These are phyloP conservation scores for Colletotrichum tropicicola DNA, from an alignment of 2,329 filamentous ascomycete species.

Conservation along the genomic window DNA sequence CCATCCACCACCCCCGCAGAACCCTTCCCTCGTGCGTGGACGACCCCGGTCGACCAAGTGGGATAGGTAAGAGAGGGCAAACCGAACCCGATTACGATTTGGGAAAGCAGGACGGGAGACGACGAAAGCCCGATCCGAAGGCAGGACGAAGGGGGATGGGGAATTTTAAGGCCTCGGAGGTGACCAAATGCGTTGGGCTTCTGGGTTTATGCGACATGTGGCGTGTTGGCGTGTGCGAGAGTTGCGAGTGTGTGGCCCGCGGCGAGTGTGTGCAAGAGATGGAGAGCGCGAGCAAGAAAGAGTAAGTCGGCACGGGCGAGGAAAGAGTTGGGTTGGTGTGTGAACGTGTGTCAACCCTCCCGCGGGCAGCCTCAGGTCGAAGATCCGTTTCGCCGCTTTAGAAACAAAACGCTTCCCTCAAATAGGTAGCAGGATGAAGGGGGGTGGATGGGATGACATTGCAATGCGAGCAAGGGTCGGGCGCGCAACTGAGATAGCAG, in stretches of 20 bases:
- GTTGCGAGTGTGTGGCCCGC: neutral
- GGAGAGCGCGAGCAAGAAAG: neutral
- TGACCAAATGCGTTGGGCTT: neutral
- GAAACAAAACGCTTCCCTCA: conserved; percentile 19
- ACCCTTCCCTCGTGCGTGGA: neutral
- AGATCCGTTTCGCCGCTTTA: conserved; percentile 21
- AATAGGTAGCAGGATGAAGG: conserved; percentile 12
- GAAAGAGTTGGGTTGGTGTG: neutral
- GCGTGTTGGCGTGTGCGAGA: neutral
- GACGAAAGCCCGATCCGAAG: conserved; percentile 2
- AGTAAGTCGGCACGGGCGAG: neutral
- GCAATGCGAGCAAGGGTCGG: conserved; percentile 9
- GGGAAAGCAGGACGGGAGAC: neutral
- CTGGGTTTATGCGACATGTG: neutral
- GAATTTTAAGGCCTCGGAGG: conserved; percentile 2
- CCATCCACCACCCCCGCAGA: neutral
- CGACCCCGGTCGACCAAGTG: neutral
- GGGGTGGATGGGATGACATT: conserved; percentile 18
- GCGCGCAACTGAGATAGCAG: neutral
- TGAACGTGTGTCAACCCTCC: conserved; percentile 5
- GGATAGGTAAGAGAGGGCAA: neutral
- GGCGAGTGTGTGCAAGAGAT: conserved; percentile 12
- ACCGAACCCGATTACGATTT: conserved; percentile 25
- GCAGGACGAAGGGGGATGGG: no score
- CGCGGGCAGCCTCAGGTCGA: neutral